These are phyloP conservation scores for Lodderomyces beijingensis DNA, from an alignment of 1,139 yeast species.

Conservation along the genomic window DNA sequence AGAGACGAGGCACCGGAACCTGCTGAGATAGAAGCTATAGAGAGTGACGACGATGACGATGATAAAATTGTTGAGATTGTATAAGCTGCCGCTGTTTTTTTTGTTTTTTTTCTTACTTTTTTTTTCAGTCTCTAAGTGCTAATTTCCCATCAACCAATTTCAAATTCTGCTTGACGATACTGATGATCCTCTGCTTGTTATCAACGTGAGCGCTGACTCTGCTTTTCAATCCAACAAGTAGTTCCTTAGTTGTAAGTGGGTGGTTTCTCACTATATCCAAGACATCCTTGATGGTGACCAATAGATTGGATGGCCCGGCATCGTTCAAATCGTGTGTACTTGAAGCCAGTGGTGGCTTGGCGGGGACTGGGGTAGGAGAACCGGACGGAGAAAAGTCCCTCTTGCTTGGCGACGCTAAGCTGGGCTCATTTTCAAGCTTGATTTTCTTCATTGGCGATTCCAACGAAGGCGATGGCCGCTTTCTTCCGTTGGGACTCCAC, in stretches of 20 bases:
- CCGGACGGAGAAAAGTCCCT: constrained; percentile 13
- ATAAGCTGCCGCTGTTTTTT: constrained; percentile 16
- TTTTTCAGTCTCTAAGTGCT: constrained; percentile 46
- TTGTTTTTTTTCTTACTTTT: background rate
- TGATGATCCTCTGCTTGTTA: constrained; percentile 63
- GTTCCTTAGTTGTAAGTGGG: constrained; percentile 62
- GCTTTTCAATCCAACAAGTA: constrained; percentile 56
- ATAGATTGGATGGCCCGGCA: constrained; percentile 38
- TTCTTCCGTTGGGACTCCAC: constrained; percentile 72
- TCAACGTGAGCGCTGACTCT: constrained; percentile 67
- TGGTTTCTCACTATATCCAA: constrained; percentile 57
- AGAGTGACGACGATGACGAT: constrained; percentile 36
- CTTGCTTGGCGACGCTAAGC: background rate
- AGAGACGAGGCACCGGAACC: constrained; percentile 69
- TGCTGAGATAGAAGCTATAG: constrained; percentile 27
- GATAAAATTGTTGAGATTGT: constrained; percentile 52
- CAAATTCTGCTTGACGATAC: constrained; percentile 65
- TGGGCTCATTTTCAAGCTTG: constrained; percentile 18
- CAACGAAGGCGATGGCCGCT: constrained; percentile 22
- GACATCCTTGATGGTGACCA: constrained; percentile 70
- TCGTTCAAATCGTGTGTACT: constrained; percentile 24
- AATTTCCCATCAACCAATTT: constrained; percentile 60
- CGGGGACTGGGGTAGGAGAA: background rate
- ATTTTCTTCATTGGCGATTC: constrained; percentile 38
- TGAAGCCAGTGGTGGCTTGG: constrained; percentile 3